Conservation (phyloP, 768 basidiomycete genomes). For the Suillus brevipes region DNA sequence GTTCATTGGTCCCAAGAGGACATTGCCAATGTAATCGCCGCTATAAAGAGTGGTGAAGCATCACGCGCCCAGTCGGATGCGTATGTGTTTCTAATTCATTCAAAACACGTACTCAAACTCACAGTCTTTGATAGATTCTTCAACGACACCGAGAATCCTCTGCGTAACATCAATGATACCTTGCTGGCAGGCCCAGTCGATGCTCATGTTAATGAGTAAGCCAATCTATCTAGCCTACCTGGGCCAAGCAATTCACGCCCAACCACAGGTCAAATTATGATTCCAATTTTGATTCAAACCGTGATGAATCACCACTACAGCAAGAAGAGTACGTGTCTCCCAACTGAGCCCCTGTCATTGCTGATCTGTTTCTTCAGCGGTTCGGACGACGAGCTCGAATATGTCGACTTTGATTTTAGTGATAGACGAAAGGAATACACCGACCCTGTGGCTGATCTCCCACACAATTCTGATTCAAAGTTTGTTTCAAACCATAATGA, state of each 20-base stretch:
- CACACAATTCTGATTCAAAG: too few relatives aligned
- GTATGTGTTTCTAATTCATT: too few relatives aligned
- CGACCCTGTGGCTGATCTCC: background rate
- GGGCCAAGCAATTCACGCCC: background rate
- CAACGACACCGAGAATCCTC: background rate
- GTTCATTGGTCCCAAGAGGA: too few relatives aligned
- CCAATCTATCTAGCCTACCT: too few relatives aligned
- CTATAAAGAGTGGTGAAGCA: too few relatives aligned
- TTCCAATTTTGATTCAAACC: background rate
- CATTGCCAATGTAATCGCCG: too few relatives aligned
- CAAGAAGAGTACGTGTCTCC: background rate
- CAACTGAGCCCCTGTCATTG: background rate
- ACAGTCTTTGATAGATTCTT: background rate
- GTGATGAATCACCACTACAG: background rate
- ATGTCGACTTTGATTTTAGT: too few relatives aligned
- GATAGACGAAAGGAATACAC: too few relatives aligned
- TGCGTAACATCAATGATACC: background rate
- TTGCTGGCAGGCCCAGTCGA: background rate
- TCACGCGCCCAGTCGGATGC: background rate
- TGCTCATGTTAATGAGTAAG: background rate
- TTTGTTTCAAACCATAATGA: background rate
- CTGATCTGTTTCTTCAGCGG: background rate
- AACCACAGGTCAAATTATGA: background rate
- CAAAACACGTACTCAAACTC: too few relatives aligned
- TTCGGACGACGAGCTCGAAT: background rate